These are phyloP conservation scores for Aristolochia californica DNA, from an alignment of 164 flowering plant species.

Conservation along the genomic window DNA sequence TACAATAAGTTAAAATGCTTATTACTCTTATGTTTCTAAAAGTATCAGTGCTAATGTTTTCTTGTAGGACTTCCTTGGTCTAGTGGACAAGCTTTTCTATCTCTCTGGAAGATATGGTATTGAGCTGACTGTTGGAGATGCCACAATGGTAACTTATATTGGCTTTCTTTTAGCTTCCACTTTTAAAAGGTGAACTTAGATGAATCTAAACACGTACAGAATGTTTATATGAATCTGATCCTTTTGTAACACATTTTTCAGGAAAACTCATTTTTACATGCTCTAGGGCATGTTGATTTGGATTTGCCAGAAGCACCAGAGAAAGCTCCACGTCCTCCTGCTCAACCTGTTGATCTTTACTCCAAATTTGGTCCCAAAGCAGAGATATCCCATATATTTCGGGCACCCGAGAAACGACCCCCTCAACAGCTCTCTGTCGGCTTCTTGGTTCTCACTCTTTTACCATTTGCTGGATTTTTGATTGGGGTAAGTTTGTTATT, in stretches of 20 bases:
- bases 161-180: no score
- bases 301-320: slow-evolving; percentile 97
- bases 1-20: no score
- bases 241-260: slow-evolving; percentile 19
- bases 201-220: no score
- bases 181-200: no score
- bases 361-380: slow-evolving; percentile 69
- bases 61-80: slow-evolving; percentile 81
- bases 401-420: slow-evolving; percentile 86
- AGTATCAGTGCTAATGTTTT: not conserved
- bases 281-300: slow-evolving; percentile 66
- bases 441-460: slow-evolving; percentile 62
- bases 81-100: slow-evolving; percentile 89
- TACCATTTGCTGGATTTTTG: slow-evolving; percentile 75
- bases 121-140: slow-evolving; percentile 86
- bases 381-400: slow-evolving; percentile 82
- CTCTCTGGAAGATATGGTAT: slow-evolving; percentile 86
- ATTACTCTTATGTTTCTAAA: not conserved
- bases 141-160: slow-evolving; percentile 59
- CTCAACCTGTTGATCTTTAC: slow-evolving; percentile 57
- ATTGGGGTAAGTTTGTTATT: slow-evolving; percentile 57
- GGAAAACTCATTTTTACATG: slow-evolving; percentile 81
- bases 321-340: slow-evolving; percentile 77
- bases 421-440: slow-evolving; percentile 65
- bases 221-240: no score